Conservation (phyloP, 2,329 filamentous ascomycete genomes). For the Ceratocystis smalleyi region DNA sequence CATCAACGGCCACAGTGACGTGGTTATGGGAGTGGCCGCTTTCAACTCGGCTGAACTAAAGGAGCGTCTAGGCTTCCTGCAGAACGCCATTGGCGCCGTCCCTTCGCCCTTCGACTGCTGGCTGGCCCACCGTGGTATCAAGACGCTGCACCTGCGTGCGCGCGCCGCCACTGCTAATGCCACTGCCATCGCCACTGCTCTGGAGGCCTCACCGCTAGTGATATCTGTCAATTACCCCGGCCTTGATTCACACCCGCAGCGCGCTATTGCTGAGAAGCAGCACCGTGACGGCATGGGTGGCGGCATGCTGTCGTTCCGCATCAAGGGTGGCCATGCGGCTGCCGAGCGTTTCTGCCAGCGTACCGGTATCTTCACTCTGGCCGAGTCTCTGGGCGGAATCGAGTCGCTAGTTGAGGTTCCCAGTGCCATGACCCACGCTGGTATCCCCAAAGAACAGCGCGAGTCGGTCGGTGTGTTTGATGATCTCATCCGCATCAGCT, state of each 20-base stretch:
- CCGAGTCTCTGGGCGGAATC: conserved; percentile 81
- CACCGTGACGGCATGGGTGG: conserved; percentile 90
- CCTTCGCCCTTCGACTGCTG: conserved; percentile 93
- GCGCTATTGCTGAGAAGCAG: conserved; percentile 71
- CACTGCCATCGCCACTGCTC: conserved; percentile 54
- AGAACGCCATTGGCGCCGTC: conserved; percentile 93
- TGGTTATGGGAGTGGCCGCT: conserved; percentile 92
- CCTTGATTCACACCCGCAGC: conserved; percentile 71
- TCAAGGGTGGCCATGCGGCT: conserved; percentile 69
- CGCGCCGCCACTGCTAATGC: conserved; percentile 75
- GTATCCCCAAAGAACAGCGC: conserved; percentile 77
- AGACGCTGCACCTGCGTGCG: conserved; percentile 87
- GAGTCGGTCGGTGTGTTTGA: conserved; percentile 91
- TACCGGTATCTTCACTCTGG: conserved; percentile 81
- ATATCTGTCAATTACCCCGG: conserved; percentile 92
- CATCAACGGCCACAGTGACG: conserved; percentile 94
- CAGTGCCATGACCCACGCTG: conserved; percentile 90
- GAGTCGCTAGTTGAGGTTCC: conserved; percentile 87
- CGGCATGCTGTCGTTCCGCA: conserved; percentile 94
- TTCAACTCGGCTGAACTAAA: conserved; percentile 77
- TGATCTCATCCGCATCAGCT: conserved; percentile 84
- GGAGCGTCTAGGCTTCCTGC: conserved; percentile 69
- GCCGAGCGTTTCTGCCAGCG: conserved; percentile 84
- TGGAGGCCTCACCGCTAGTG: conserved; percentile 68
- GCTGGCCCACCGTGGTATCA: conserved; percentile 92